These are phyloP conservation scores for Ceratocystis cacaofunesta DNA, from an alignment of 2,329 filamentous ascomycete genomes.

Conservation along the genomic window DNA sequence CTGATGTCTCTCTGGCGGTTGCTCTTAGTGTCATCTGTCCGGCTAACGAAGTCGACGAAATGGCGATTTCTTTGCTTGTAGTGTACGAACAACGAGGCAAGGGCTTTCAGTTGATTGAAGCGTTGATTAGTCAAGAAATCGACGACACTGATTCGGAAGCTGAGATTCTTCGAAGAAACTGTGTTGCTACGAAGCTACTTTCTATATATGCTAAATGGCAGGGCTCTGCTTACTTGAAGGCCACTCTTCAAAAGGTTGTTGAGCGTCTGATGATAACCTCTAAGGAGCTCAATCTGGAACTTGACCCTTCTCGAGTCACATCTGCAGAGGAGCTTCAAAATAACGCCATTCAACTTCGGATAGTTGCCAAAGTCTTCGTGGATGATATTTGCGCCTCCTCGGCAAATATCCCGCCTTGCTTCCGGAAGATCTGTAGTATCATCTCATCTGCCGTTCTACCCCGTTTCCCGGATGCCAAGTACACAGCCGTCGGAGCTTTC, in stretches of 20 bases:
- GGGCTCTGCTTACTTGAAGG: constrained; percentile 45
- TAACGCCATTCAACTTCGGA: constrained; percentile 49
- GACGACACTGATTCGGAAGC: constrained; percentile 56
- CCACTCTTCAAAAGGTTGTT: constrained; percentile 50
- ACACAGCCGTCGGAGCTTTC: constrained; percentile 56
- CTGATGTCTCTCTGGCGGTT: constrained; percentile 46
- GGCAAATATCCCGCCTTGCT: constrained; percentile 44
- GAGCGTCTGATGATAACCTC: constrained; percentile 52
- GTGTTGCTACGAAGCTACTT: constrained; percentile 58
- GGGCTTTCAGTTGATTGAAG: constrained; percentile 48
- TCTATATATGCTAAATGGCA: constrained; percentile 61
- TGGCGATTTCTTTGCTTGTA: constrained; percentile 51
- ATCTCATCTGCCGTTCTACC: constrained; percentile 49
- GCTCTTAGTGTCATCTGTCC: constrained; percentile 53
- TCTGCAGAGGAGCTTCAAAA: constrained; percentile 49
- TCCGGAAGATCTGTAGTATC: constrained; percentile 54
- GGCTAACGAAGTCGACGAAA: constrained; percentile 52
- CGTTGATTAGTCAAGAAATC: constrained; percentile 53
- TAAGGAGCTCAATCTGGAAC: constrained; percentile 51
- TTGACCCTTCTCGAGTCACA: constrained; percentile 47
- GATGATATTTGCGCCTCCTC: constrained; percentile 54
- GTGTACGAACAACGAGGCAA: constrained; percentile 54
- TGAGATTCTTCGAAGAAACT: constrained; percentile 51
- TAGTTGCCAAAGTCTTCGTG: constrained; percentile 56
- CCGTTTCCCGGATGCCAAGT: constrained; percentile 54